These are phyloP conservation scores for Diplodia scrobiculata DNA, from an alignment of 2,329 filamentous ascomycete genomes.

Conservation along the genomic window DNA sequence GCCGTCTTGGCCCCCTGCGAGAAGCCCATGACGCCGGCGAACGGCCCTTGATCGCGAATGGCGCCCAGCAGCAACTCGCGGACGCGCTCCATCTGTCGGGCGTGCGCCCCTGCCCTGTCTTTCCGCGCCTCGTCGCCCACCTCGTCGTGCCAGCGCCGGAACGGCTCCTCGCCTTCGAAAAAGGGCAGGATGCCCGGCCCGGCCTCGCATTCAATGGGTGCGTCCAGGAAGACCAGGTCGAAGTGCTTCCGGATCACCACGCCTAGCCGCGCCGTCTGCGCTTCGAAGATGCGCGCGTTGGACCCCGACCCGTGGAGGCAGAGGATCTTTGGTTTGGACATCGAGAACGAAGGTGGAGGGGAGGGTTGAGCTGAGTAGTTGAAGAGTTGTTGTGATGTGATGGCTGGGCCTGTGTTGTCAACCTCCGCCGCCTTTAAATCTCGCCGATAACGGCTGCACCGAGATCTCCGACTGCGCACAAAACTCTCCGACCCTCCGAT, in stretches of 20 bases:
- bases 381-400: background rate
- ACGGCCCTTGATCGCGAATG: slow-evolving; percentile 42
- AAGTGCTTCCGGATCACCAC: slow-evolving; percentile 57
- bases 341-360: background rate
- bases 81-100: slow-evolving; percentile 47
- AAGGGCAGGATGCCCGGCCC: slow-evolving; percentile 65
- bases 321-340: slow-evolving; percentile 33
- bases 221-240: slow-evolving; percentile 72
- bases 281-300: slow-evolving; percentile 40
- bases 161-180: slow-evolving; percentile 68
- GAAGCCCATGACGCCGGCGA: slow-evolving; percentile 56
- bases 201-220: slow-evolving; percentile 63
- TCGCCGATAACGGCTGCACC: slow-evolving; percentile 15
- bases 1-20: slow-evolving; percentile 55
- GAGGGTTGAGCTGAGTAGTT: background rate
- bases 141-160: slow-evolving; percentile 61
- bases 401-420: background rate
- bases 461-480: background rate
- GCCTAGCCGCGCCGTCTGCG: slow-evolving; percentile 41
- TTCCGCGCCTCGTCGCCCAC: slow-evolving; percentile 54
- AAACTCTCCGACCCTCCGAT: too few species aligned
- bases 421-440: background rate
- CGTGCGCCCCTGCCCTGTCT: slow-evolving; percentile 46
- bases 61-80: slow-evolving; percentile 38
- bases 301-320: slow-evolving; percentile 43